These are phyloP conservation scores for Monosporascus ibericus DNA, from an alignment of 2,329 filamentous ascomycete genomes.

Conservation along the genomic window DNA sequence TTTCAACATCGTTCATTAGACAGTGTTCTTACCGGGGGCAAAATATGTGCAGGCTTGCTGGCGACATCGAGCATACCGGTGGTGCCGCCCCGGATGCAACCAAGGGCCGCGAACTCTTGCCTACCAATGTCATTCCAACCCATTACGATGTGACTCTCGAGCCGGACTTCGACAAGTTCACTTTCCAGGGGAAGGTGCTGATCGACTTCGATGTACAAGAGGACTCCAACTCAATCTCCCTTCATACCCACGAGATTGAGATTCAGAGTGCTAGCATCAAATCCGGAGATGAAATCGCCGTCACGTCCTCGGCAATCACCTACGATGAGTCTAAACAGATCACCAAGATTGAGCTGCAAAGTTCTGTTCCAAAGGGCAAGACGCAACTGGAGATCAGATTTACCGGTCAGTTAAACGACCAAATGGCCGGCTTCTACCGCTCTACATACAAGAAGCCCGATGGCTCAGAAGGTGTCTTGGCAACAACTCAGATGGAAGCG, in stretches of 20 bases:
- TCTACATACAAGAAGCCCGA: constrained; percentile 84
- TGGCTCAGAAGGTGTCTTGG: constrained; percentile 74
- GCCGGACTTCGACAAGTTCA: constrained; percentile 82
- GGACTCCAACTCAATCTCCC: constrained; percentile 75
- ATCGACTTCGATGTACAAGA: constrained; percentile 85
- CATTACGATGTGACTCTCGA: constrained; percentile 92
- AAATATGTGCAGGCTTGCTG: constrained; percentile 63
- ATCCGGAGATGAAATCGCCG: constrained; percentile 47
- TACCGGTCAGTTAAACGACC: constrained; percentile 74
- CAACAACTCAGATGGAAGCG: constrained; percentile 92
- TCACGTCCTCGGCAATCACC: constrained; percentile 60
- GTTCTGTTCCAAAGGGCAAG: constrained; percentile 68
- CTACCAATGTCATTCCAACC: constrained; percentile 82
- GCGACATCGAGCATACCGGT: constrained; percentile 47
- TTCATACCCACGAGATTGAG: constrained; percentile 83
- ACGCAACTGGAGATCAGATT: constrained; percentile 73
- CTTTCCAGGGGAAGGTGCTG: constrained; percentile 75
- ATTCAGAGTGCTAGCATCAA: constrained; percentile 69
- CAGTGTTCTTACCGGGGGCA: constrained; percentile 70
- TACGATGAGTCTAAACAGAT: constrained; percentile 77
- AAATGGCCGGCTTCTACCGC: constrained; percentile 96
- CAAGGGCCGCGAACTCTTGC: constrained; percentile 68
- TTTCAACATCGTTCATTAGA: constrained; percentile 16
- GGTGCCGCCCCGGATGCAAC: constrained; percentile 54
- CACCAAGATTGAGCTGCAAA: constrained; percentile 72